Percentiles rank a stretch among this genome's conserved stretches.
These are phyloP conservation scores for Penicillium chermesinum DNA, from an alignment of 495 filamentous ascomycete species.

Conservation along the genomic window DNA sequence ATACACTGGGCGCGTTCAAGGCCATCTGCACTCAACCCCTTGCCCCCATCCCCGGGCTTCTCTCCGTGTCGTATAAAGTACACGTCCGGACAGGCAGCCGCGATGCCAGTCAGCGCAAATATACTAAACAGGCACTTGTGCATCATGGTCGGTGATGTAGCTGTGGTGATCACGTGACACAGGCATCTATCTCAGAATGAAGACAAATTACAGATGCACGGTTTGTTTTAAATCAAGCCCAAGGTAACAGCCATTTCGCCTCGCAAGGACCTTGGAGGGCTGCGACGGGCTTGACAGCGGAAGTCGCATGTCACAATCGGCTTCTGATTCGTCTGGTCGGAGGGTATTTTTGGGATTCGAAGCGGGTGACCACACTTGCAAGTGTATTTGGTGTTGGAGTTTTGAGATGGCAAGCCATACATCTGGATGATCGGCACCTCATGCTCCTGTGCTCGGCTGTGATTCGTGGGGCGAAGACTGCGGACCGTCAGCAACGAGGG, in stretches of 20 bases:
- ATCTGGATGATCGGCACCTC: neutral
- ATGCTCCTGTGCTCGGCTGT: neutral
- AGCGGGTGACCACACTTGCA: too few species aligned
- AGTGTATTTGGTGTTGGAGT: neutral
- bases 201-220: neutral
- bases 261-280: too few species aligned
- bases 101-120: neutral
- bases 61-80: slow-evolving; percentile 54
- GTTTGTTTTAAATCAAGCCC: neutral
- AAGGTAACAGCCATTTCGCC: too few species aligned
- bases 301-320: too few species aligned
- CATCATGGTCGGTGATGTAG: neutral
- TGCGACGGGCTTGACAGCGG: too few species aligned
- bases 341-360: too few species aligned
- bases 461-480: slow-evolving; percentile 5
- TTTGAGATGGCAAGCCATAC: slow-evolving; percentile 1
- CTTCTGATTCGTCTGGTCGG: neutral
- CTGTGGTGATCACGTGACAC: slow-evolving; percentile 1
- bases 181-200: neutral
- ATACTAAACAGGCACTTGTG: neutral
- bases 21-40: slow-evolving; percentile 38
- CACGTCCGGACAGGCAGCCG: slow-evolving; percentile 18
- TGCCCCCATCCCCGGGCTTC: slow-evolving; percentile 38
- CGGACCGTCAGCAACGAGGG: too few species aligned
- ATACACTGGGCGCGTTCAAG: slow-evolving; percentile 45